Evolutionary conservation across 2,329 filamentous ascomycete species (phyloP).

Genomic region (Ceratocystis alfenasii): DNA sequence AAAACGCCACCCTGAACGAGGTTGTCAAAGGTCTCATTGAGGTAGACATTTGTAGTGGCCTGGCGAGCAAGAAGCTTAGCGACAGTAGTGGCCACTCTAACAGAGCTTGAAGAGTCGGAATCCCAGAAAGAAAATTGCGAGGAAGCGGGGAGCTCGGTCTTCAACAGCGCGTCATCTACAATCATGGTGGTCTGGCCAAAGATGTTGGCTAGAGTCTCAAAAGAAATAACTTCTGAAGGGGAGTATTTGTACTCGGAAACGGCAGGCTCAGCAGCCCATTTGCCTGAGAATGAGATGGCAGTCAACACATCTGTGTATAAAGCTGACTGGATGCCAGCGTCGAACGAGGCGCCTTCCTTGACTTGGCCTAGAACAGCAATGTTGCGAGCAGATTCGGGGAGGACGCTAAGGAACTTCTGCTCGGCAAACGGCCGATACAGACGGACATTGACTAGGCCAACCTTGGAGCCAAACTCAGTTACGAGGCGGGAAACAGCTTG

Average conservation of each 20-base stretch:
- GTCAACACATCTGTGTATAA: conserved; percentile 88
- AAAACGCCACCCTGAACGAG: conserved; percentile 63
- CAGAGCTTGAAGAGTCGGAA: conserved; percentile 58
- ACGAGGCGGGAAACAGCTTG: conserved; percentile 67
- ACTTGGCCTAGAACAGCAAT: conserved; percentile 88
- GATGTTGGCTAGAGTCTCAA: conserved; percentile 41
- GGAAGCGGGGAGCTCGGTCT: conserved; percentile 27
- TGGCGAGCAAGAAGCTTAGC: conserved; percentile 57
- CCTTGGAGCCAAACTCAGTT: conserved; percentile 53
- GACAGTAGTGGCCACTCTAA: conserved; percentile 50
- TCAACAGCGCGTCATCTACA: conserved; percentile 44
- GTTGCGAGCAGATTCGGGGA: conserved; percentile 63
- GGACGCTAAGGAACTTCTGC: conserved; percentile 73
- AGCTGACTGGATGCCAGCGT: conserved; percentile 66
- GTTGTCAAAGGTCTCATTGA: conserved; percentile 53
- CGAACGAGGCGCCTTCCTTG: conserved; percentile 55
- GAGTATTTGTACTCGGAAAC: conserved; percentile 86
- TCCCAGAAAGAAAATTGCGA: conserved; percentile 89
- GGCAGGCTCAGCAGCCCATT: conserved; percentile 48
- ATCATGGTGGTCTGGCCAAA: conserved; percentile 38
- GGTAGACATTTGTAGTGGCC: conserved; percentile 49
- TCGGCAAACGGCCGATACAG: conserved; percentile 93
- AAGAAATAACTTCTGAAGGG: conserved; percentile 47
- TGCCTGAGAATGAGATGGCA: conserved; percentile 64
- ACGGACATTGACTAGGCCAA: conserved; percentile 83